Conservation (phyloP, 257 asterid genomes). For the Rubia yunnanensis region DNA sequence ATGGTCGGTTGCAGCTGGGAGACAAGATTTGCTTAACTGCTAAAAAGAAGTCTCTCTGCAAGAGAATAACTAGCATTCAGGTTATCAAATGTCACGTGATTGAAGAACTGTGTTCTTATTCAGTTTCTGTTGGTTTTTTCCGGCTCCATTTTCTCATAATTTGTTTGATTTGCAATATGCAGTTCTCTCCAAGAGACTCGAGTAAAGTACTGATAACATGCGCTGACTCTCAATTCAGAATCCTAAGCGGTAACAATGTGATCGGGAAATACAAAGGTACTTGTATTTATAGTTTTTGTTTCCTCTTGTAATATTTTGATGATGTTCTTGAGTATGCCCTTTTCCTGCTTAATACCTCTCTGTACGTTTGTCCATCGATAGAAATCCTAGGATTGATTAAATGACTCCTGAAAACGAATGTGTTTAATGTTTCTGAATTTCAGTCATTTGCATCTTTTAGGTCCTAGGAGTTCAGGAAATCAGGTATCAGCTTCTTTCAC, state of each 20-base stretch:
- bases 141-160: not conserved
- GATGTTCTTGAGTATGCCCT: not conserved
- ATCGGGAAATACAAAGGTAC: constrained; percentile 70
- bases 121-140: not conserved
- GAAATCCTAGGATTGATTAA: not conserved
- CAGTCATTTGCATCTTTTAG: constrained; percentile 23
- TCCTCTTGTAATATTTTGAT: not conserved
- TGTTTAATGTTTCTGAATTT: not conserved
- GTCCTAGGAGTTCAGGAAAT: constrained; percentile 53
- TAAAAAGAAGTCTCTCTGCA: constrained; percentile 78
- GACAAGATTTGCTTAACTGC: constrained; percentile 46
- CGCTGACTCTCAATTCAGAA: constrained; percentile 74
- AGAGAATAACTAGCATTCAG: constrained; percentile 88
- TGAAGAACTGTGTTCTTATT: constrained; percentile 7
- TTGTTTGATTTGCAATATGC: constrained; percentile 19
- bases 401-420: not conserved
- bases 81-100: constrained; percentile 27
- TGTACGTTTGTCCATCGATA: not conserved
- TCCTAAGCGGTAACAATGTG: constrained; percentile 53
- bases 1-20: constrained; percentile 59
- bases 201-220: constrained; percentile 69
- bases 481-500: constrained; percentile 60
- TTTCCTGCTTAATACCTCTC: not conserved
- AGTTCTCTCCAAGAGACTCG: constrained; percentile 72
- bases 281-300: constrained; percentile 7